Base-by-base conservation (phyloP, 164 flowering plant genomes). In the Tetrastigma voinierianum region DNA sequence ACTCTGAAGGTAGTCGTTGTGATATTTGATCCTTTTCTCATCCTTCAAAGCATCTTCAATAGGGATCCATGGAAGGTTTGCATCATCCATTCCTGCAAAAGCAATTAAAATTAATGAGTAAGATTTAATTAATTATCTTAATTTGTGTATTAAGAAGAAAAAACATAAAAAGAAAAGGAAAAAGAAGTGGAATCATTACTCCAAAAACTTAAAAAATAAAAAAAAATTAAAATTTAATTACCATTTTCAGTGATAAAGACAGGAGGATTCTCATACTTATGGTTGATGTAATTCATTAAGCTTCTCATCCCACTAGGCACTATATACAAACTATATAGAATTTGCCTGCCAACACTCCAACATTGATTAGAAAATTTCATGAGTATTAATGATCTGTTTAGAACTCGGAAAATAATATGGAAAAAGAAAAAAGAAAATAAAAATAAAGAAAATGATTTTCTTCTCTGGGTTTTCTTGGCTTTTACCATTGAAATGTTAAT, bases 181-280 rank as follows among this genome's bases (percentile, higher is more conserved):
- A n/a, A n/a, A 57, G 9, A 32, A 24, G 10, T 45, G 20, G 46
- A 5, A 2, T 2, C 12, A 25, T 7, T 25, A 4, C 40, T 25
- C 40, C 40, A 4, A 25, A 25, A 4, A 25, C 40, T n/a, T n/a
- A n/a, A n/a, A n/a, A n/a, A n/a, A n/a, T n/a, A n/a, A n/a, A n/a
- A n/a, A n/a, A n/a, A n/a, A n/a, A n/a, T n/a, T n/a, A n/a, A n/a
- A n/a, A n/a, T n/a, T n/a, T n/a, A n/a, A n/a, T 25, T 4, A 90
- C 97, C 97, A 76, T 91, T 91, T 81, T 94, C 97, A 19, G 98
- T 92, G 75, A 94, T 89, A 25, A 89, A 67, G 65, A 90, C 88
- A 0, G 67, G 70, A 46, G 96, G 97, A 57, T 95, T 92, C 40
- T 96, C 93, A 74, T 95, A 95, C 74, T 82, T 87, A 0, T 77